Evolutionary conservation across 768 basidiomycete species (phyloP), one percentile per base, ranked within the genome.

Genomic region (Boletellus sp.): DNA sequence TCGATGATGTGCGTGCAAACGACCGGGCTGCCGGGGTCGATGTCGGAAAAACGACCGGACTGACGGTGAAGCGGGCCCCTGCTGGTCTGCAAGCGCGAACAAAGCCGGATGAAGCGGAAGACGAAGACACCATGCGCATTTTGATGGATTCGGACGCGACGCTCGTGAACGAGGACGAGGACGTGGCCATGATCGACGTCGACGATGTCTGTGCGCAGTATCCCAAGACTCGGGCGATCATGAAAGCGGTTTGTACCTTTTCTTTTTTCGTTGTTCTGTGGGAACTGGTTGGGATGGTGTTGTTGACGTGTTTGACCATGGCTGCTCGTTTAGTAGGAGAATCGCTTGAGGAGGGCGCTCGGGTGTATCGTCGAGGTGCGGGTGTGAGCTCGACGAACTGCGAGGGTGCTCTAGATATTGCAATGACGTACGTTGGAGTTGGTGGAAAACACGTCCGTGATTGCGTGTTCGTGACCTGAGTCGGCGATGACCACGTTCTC

Each of bases 71-170:
- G 24, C 24, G n/a, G n/a, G n/a, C n/a, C n/a, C n/a, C n/a, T n/a
- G n/a, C n/a, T n/a, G n/a, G n/a, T n/a, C 24, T 4, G 24, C 24
- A 26, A 26, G 24, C 4, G 24, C 24, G 8, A 8, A 8, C 24
- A 42, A n/a, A 37, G 12, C 19, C 11, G n/a, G 36, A 33, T 23
- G 35, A 43, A 15, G 49, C n/a, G 22, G 26, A 26, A 31, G 49
- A 36, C 2, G 42, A 45, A 11, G 44, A 43, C 2, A 54, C 44
- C 22, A 24, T 36, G 8, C 57, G 46, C 11, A 37, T 52, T 2
- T 35, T 50, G 22, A 49, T 60, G 43, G 67, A 57, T 42, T 67
- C 65, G 1, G 65, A 68, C 17, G 22, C 44, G 52, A 67, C 67
- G 2, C 67, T 67, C 26, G 64, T 70, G 33, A 55, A 57, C 43